Evolutionary conservation across 2,329 filamentous ascomycete genomes (phyloP).

Genomic region (Atkinsonella hypoxylon): DNA sequence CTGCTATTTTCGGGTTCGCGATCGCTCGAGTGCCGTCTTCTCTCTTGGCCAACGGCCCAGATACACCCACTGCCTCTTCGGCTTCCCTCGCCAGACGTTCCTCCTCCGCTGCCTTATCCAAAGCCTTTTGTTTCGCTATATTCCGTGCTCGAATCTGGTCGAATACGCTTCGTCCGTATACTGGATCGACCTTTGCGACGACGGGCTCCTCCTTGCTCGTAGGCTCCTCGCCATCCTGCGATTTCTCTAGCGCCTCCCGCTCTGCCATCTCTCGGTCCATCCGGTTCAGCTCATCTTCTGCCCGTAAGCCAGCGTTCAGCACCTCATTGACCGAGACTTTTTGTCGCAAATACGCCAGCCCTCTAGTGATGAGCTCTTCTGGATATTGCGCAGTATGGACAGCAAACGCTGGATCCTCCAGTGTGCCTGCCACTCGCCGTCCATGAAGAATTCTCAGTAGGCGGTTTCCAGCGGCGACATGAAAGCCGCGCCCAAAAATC

Average conservation of each 20-base stretch:
- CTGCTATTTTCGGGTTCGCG: conserved; percentile 24
- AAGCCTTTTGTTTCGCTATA: conserved; percentile 34
- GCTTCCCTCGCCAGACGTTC: conserved; percentile 29
- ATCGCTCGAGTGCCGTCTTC: conserved; percentile 26
- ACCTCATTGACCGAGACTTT: conserved; percentile 47
- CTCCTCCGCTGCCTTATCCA: conserved; percentile 31
- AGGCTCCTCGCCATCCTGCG: conserved; percentile 13
- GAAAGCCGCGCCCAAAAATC: conserved; percentile 39
- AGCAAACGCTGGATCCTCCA: conserved; percentile 43
- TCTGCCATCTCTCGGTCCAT: conserved; percentile 30
- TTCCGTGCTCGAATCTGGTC: conserved; percentile 45
- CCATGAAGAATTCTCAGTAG: conserved; percentile 49
- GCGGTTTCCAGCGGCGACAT: conserved; percentile 34
- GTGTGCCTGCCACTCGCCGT: conserved; percentile 49
- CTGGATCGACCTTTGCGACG: conserved; percentile 26
- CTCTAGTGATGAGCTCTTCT: conserved; percentile 29
- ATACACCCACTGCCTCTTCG: conserved; percentile 19
- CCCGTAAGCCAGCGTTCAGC: conserved; percentile 46
- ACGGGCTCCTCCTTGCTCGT: conserved; percentile 11
- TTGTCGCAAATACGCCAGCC: conserved; percentile 42
- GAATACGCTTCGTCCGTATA: conserved; percentile 46
- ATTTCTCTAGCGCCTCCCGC: conserved; percentile 12
- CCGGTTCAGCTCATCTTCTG: conserved; percentile 48
- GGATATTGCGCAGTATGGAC: conserved; percentile 35
- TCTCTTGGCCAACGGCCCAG: conserved; percentile 31